Evolutionary conservation across 352 stramenopile species (phyloP), one percentile per base, ranked within the genome.

Genomic region (Phytophthora sojae): DNA sequence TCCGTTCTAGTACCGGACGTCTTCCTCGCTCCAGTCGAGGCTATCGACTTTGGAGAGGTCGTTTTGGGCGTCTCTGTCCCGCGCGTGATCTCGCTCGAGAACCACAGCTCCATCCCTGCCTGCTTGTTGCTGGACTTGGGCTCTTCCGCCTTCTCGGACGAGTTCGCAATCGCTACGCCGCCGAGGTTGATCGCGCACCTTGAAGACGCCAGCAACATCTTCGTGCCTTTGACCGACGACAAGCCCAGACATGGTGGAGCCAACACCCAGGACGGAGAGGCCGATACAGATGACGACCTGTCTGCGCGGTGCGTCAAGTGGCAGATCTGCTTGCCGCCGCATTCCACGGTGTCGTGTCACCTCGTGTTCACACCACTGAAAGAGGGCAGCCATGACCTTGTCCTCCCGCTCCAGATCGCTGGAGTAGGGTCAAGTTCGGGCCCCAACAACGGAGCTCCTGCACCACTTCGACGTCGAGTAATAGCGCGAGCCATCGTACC

Each of bases 1-100:
- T 83, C 75, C 0, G 85, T 95, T 0, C 71, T 98, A 4, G 79
- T 98, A 0, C 94, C 94, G 0, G 85, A 97, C 6, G 83, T 98
- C 8, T 77, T 79, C 8, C 79, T 97, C 6, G 64, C 69, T 19
- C 82, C 79, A 0, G 53, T 67, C 12, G 42, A 70, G 0, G 57
- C 58, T 0, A 61, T 94, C 30, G 85, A 91, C n/a, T 98, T 97
- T 67, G 92, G 85, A 19, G 80, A 88, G 23, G 85, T 97, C 6
- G 85, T 95, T 7, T 68, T 97, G 9, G 94, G 92, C 4, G 88
- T 92, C 3, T 86, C 78, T 0, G 81, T 93, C 0, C 82, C 83
- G 6, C 79, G 80, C 0, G 61, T 86, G 0, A 45, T 98, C 1
- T 85, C 86, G 0, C 42, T 98, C 2, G 79, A 87, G 30, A 98